Conservation (phyloP, 495 filamentous ascomycete genomes). For the Xylaria grammica region DNA sequence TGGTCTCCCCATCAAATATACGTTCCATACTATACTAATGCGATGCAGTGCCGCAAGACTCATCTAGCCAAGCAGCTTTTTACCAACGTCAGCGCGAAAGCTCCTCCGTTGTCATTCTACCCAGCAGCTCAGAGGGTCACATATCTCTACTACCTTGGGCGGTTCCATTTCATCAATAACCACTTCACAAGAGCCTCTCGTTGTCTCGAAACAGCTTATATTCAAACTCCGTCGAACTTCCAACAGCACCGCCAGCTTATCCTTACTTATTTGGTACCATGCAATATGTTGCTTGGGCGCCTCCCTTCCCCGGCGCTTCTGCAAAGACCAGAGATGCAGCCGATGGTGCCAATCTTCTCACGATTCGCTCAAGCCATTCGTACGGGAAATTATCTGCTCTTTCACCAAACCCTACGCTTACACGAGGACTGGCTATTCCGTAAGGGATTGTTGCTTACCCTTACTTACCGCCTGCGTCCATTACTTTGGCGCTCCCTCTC, state of each 20-base stretch:
- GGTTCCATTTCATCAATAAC: slow-evolving; percentile 81
- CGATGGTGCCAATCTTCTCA: slow-evolving; percentile 71
- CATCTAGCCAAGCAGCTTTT: slow-evolving; percentile 82
- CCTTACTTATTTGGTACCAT: slow-evolving; percentile 81
- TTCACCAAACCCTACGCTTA: slow-evolving; percentile 66
- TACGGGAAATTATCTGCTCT: slow-evolving; percentile 77
- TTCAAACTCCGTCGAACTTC: slow-evolving; percentile 71
- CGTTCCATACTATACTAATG: slow-evolving; percentile 11
- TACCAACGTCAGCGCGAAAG: slow-evolving; percentile 82
- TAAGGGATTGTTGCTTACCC: slow-evolving; percentile 74
- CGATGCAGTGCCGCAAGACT: slow-evolving; percentile 61
- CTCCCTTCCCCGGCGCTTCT: slow-evolving; percentile 75
- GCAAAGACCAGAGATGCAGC: slow-evolving; percentile 70
- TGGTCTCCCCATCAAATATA: background rate
- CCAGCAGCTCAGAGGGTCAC: slow-evolving; percentile 89
- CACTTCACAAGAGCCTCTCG: slow-evolving; percentile 77
- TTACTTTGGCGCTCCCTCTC: slow-evolving; percentile 85
- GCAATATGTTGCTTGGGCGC: slow-evolving; percentile 83
- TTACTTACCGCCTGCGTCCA: slow-evolving; percentile 73
- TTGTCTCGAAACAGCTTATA: slow-evolving; percentile 78
- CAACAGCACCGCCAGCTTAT: slow-evolving; percentile 76
- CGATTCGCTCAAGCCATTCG: slow-evolving; percentile 76
- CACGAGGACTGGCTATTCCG: slow-evolving; percentile 72
- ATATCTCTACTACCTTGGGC: slow-evolving; percentile 92
- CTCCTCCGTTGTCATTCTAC: slow-evolving; percentile 76